Evolutionary conservation across 306 rosid genomes (phyloP).

Genomic region (Cucumis hystrix): DNA sequence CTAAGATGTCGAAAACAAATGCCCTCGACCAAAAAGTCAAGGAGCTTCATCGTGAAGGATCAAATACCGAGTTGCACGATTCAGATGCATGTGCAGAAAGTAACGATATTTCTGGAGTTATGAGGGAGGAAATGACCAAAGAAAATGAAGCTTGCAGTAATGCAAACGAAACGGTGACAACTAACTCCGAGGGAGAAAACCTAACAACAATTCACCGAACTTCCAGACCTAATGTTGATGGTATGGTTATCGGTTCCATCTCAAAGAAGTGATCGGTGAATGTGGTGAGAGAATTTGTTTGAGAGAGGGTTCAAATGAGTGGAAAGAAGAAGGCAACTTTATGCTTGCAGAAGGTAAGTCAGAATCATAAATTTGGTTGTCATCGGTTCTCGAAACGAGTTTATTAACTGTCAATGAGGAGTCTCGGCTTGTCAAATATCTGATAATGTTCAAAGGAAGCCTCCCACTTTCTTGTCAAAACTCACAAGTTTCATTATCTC

Average conservation of each 20-base stretch:
- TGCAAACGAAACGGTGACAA: not conserved
- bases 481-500: not conserved
- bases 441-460: not conserved
- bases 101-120: not conserved
- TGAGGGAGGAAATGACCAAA: not conserved
- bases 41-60: not conserved
- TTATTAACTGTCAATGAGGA: not conserved
- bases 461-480: not conserved
- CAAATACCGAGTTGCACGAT: not conserved
- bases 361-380: not conserved
- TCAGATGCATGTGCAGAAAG: not conserved
- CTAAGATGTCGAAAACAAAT: not conserved
- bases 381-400: not conserved
- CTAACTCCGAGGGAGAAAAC: not conserved
- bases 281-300: not conserved
- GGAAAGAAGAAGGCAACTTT: not conserved
- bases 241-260: not conserved
- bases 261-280: not conserved
- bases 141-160: not conserved
- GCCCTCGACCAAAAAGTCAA: not conserved
- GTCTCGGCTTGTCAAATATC: not conserved
- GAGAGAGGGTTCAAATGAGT: not conserved
- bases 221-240: not conserved
- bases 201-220: not conserved
- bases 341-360: constrained; percentile 1